Conservation (phyloP, 371 early-diverging fungal genomes). For the Fennellomyces sp. region DNA sequence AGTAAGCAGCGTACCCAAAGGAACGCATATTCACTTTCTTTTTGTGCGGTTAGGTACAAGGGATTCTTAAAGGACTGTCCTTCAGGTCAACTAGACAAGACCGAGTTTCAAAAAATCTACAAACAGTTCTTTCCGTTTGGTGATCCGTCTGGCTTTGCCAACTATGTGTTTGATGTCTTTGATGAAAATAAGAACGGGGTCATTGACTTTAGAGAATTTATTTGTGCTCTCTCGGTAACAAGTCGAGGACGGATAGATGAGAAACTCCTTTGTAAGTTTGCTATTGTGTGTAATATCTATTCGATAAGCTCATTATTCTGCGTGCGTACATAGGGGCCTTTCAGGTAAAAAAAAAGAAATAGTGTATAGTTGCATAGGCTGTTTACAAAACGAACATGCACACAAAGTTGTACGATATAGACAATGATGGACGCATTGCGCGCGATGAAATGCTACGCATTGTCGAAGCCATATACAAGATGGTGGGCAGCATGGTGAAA, state of each 20-base stretch:
- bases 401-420: slow-evolving; percentile 88
- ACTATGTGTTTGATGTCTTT: slow-evolving; percentile 90
- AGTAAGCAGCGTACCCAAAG: not conserved
- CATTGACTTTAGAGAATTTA: slow-evolving; percentile 94
- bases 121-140: slow-evolving; percentile 98
- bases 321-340: slow-evolving; percentile 41
- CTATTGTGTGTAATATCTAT: not conserved
- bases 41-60: slow-evolving; percentile 73
- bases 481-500: slow-evolving; percentile 92
- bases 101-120: slow-evolving; percentile 92
- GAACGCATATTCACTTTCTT: not conserved
- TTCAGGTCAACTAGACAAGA: slow-evolving; percentile 79
- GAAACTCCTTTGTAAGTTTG: slow-evolving; percentile 75
- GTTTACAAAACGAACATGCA: not conserved
- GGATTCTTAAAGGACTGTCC: slow-evolving; percentile 95
- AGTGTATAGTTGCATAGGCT: not conserved
- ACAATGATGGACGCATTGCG: slow-evolving; percentile 88
- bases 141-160: slow-evolving; percentile 89
- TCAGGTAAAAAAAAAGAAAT: slow-evolving; percentile 23
- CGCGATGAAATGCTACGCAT: slow-evolving; percentile 88
- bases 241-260: slow-evolving; percentile 89
- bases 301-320: not conserved
- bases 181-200: slow-evolving; percentile 86
- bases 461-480: slow-evolving; percentile 92
- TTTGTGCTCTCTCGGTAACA: slow-evolving; percentile 85